Percentiles rank a stretch among this genome's conserved stretches.
These are phyloP conservation scores for Leccinum pellstonianum DNA, from an alignment of 768 basidiomycete species.

Conservation along the genomic window DNA sequence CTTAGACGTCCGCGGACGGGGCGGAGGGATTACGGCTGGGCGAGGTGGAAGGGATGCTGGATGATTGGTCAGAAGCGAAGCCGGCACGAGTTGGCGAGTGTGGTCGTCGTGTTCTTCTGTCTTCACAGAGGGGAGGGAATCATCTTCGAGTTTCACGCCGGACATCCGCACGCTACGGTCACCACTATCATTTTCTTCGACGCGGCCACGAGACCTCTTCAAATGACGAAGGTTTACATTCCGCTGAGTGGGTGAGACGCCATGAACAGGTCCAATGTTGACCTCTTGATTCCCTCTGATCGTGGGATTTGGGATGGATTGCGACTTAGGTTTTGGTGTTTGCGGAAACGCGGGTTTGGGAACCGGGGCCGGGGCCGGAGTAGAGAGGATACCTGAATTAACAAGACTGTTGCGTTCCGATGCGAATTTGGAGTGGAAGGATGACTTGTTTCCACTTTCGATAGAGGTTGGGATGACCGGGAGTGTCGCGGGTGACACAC, in stretches of 20 bases:
- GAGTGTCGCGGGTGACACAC: background rate
- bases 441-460: conserved; percentile 13
- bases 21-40: conserved; percentile 25
- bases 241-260: conserved; percentile 27
- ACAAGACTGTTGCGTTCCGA: conserved; percentile 11
- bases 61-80: background rate
- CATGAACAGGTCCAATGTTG: conserved; percentile 21
- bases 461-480: conserved; percentile 7
- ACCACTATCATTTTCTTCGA: conserved; percentile 28
- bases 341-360: conserved; percentile 13
- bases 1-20: conserved; percentile 19
- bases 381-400: background rate
- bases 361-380: conserved; percentile 7
- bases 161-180: conserved; percentile 28
- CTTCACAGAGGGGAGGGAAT: conserved; percentile 1
- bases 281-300: conserved; percentile 13
- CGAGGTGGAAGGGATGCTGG: conserved; percentile 16
- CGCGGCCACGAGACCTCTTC: conserved; percentile 24
- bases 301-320: conserved; percentile 18
- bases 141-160: conserved; percentile 25
- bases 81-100: background rate
- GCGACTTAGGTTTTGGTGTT: conserved; percentile 27
- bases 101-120: conserved; percentile 19
- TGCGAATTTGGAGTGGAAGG: conserved; percentile 14
- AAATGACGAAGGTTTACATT: conserved; percentile 32